Base-by-base conservation (phyloP, 352 stramenopile genomes). In the Globisporangium cederbergense region DNA sequence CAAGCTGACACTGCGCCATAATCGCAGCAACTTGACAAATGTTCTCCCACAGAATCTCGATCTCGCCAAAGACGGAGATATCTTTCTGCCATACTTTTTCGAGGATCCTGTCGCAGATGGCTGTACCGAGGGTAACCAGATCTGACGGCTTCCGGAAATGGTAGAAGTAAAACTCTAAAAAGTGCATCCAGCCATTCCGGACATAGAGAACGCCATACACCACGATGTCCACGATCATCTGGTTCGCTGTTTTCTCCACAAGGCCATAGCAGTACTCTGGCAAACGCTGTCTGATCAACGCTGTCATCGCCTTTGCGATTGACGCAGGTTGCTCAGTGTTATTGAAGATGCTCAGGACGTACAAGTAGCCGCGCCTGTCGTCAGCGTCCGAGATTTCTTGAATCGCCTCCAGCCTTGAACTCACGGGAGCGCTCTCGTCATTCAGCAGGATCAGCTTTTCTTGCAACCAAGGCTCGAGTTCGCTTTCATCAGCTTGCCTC, bases 181-280 rank as follows among this genome's bases (percentile, higher is more conserved):
- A 80, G 64, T 93, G 77, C 65, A 93, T 80, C 87, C 87, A 95
- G 1, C 87, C 87, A 42, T 90, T 91, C 49, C 75, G 81, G 32
- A 93, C 84, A 36, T 86, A 65, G 18, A 92, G 62, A 6, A 92
- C 70, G 53, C 77, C 89, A 64, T 93, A 91, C 16, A 87, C 72
- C 46, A 88, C 62, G 10, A 93, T 81, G 36, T 93, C 81, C 11
- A 84, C 71, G 30, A 89, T 76, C 25, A 93, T 71, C 20, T 88
- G 71, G 18, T 86, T 88, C 6, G 73, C 72, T 42, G 91, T 71
- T 30, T 70, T 81, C 50, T 57, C 45, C 20, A 86, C 77, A 2
- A 93, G 70, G 16, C 74, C 55, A 16, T 68, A 54, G 45, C 71
- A 81, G 50, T 74, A 75, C 16, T 79, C 66, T 28, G 80, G 79